Evolutionary conservation across 306 rosid species (phyloP).

Genomic region (Vachellia pachyceras): DNA sequence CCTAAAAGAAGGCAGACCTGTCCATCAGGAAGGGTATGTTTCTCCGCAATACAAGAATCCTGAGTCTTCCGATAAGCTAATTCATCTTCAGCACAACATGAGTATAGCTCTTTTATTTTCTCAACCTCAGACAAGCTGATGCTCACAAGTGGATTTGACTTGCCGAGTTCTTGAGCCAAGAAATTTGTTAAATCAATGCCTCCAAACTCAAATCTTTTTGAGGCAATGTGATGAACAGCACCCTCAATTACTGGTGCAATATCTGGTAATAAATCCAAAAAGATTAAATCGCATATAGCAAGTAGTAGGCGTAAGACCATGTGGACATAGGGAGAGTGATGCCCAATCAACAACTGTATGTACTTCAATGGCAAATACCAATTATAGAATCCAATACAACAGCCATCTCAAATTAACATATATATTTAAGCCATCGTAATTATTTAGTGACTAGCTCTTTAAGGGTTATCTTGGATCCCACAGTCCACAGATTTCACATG

Average conservation of each 20-base stretch:
- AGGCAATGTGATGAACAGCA: constrained; percentile 98
- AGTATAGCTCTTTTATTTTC: constrained; percentile 84
- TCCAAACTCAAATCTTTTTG: constrained; percentile 95
- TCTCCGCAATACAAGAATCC: constrained; percentile 68
- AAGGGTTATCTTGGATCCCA: background rate
- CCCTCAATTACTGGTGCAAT: constrained; percentile 99
- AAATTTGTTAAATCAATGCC: constrained; percentile 83
- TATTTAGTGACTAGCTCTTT: background rate
- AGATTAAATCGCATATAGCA: constrained; percentile 23
- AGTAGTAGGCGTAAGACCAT: constrained; percentile 15
- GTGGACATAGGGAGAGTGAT: constrained; percentile 23
- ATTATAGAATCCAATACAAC: constrained; percentile 18
- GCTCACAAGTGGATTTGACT: constrained; percentile 75
- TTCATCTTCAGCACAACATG: constrained; percentile 95
- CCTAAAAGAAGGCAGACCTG: constrained; percentile 68
- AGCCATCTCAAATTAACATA: constrained; percentile 9
- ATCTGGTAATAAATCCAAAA: constrained; percentile 56
- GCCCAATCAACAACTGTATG: constrained; percentile 13
- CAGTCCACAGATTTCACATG: constrained; percentile 2
- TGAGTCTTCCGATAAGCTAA: constrained; percentile 76
- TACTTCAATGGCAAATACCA: constrained; percentile 17
- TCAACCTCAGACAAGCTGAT: constrained; percentile 78
- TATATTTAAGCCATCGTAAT: background rate
- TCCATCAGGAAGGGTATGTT: constrained; percentile 95
- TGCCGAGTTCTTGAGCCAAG: constrained; percentile 89